Base-by-base conservation (phyloP, 2,329 filamentous ascomycete genomes). In the Xylaria sp. region DNA sequence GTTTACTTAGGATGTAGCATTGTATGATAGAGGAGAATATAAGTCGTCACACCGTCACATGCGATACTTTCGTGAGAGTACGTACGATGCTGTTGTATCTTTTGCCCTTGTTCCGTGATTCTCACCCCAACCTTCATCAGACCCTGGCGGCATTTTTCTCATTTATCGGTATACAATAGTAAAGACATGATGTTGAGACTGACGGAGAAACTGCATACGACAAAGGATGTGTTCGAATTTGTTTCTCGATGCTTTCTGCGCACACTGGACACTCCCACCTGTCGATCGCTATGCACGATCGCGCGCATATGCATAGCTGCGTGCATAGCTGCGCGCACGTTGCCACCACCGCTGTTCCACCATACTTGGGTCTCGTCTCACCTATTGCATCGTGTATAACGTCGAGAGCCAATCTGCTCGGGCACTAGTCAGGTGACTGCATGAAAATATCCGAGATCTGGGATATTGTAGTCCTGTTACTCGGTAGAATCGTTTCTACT, bases 401-500 rank as follows among this genome's bases (percentile, higher is more conserved):
- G 41, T n/a, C 23, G n/a, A 48, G 18, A 54, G 51, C 41, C 41
- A 46, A 46, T 54, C 28, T 6, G 15, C 51, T 37, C n/a, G 51
- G 32, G 6, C 51, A 18, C 51, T 34, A 54, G 28, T 46, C 41
- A 46, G 28, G 34, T 28, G 15, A 28, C 28, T 54, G 51, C 51
- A 54, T 54, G 51, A 13, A 13, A 34, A 18, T 28, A 5, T 18
- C 15, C 18, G 41, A 18, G 15, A 6, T 46, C 41, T 18, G 41
- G 41, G 15, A 46, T 46, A 46, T 5, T 46, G 15, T 46, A 46
- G 18, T 46, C 20, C 20, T 8, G 48, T 51, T 25, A 51, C 1
- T n/a, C n/a, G n/a, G n/a, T n/a, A n/a, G n/a, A 25, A 20, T 23
- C 51, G 28, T 32, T 54, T 54, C 28, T 54, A 54, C 51, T 34